Conservation (phyloP, 345 rosid species). For the Citrus hindsii region DNA sequence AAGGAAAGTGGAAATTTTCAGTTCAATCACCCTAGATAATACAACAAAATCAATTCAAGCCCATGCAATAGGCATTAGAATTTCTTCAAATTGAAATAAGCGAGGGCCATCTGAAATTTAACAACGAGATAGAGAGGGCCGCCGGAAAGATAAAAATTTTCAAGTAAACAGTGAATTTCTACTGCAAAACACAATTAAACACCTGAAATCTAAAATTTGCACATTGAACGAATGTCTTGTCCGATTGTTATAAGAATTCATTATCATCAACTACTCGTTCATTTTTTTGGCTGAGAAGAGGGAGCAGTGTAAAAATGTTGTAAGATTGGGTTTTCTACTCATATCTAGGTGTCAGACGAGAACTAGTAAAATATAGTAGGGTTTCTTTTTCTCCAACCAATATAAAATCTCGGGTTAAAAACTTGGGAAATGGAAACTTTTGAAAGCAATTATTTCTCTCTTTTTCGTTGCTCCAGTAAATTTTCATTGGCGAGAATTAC, state of each 20-base stretch:
- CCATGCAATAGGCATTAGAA: not conserved
- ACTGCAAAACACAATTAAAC: not conserved
- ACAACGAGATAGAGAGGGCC: no score
- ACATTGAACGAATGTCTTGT: not conserved
- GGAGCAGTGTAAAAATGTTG: no score
- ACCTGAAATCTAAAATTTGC: not conserved
- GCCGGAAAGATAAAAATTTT: not conserved
- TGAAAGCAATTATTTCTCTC: constrained; percentile 12
- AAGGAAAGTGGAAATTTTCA: no score
- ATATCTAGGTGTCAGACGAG: no score
- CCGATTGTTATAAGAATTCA: not conserved
- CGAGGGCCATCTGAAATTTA: no score
- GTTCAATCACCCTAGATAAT: not conserved
- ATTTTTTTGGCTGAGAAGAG: no score
- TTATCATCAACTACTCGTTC: no score
- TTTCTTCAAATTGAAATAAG: not conserved
- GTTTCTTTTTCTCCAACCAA: not conserved
- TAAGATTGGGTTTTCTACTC: not conserved
- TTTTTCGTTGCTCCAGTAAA: not conserved
- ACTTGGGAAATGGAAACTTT: not conserved
- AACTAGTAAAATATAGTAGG: not conserved
- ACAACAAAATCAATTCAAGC: no score
- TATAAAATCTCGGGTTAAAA: not conserved
- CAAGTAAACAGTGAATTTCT: not conserved
- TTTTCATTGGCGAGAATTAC: not conserved